Percentiles rank a stretch among this genome's conserved stretches.
Evolutionary conservation across 2,329 filamentous ascomycete genomes (phyloP).

Genomic region (Verticillium tricorpus): DNA sequence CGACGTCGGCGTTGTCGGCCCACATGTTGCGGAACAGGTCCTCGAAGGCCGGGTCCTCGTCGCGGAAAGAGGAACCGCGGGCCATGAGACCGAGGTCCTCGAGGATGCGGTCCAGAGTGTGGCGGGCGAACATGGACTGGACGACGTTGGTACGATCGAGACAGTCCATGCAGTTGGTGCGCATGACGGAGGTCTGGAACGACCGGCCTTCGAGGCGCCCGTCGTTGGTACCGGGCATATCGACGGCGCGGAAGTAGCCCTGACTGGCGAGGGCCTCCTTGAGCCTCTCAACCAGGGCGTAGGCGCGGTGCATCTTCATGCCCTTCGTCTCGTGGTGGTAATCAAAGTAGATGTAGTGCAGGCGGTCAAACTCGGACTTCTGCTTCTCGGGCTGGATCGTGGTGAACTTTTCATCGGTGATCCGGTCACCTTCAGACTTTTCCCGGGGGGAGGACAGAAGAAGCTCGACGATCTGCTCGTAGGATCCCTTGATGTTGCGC

Average conservation of each 20-base stretch:
- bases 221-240: conserved; percentile 68
- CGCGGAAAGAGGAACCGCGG: conserved; percentile 69
- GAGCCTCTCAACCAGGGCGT: conserved; percentile 79
- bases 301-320: conserved; percentile 85
- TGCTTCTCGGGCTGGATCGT: conserved; percentile 62
- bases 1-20: conserved; percentile 97
- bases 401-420: conserved; percentile 76
- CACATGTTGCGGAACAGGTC: conserved; percentile 93
- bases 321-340: conserved; percentile 98
- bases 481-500: conserved; percentile 82
- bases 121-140: conserved; percentile 92
- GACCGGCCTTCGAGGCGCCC: conserved; percentile 75
- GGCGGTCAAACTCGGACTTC: conserved; percentile 65
- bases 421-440: conserved; percentile 56
- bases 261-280: conserved; percentile 71
- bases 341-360: conserved; percentile 98
- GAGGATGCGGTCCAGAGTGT: conserved; percentile 84
- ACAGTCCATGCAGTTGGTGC: conserved; percentile 99
- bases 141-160: conserved; percentile 97
- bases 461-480: conserved; percentile 81
- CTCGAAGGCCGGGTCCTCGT: conserved; percentile 78
- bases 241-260: conserved; percentile 88
- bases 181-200: conserved; percentile 82
- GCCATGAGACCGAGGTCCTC: conserved; percentile 76
- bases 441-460: conserved; percentile 68